phyloP scores from a whole-genome alignment of 441 rosid genomes.

The Pelargonium citronellum region DNA sequence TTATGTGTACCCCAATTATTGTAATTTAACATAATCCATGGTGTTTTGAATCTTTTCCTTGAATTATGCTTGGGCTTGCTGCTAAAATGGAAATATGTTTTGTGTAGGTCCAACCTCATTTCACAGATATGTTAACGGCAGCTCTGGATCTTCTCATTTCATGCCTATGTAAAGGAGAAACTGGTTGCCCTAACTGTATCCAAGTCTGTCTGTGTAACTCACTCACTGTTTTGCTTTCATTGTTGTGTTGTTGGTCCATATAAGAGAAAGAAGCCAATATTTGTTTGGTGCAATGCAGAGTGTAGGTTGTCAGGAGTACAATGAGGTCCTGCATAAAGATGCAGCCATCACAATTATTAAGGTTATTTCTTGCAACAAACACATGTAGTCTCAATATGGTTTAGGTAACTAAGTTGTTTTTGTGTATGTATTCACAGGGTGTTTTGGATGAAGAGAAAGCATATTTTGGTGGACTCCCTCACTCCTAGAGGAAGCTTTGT shows the following conservation, averaged over 20 bases:
- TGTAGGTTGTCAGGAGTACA: conserved; percentile 60
- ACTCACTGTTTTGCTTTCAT: neutral
- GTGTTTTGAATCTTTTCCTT: too few relatives aligned
- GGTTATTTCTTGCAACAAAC: conserved; percentile 34
- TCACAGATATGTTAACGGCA: conserved; percentile 57
- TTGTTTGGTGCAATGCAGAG: conserved; percentile 35
- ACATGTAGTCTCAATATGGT: neutral
- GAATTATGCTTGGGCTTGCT: neutral
- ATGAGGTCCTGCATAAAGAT: conserved; percentile 70
- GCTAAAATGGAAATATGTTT: conserved; percentile 18
- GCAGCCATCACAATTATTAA: conserved; percentile 70
- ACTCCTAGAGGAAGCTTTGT: neutral
- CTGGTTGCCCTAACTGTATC: conserved; percentile 78
- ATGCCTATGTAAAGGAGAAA: conserved; percentile 53
- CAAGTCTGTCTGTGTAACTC: conserved; percentile 39
- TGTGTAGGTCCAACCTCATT: conserved; percentile 64
- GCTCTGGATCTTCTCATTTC: conserved; percentile 67
- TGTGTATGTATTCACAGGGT: conserved; percentile 39
- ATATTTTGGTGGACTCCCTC: conserved; percentile 35
- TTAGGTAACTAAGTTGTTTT: neutral
- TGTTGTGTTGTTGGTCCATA: neutral
- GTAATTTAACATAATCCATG: too few relatives aligned
- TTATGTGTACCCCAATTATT: too few relatives aligned
- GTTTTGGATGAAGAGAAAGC: conserved; percentile 59
- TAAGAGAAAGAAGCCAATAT: neutral